Evolutionary conservation across 2,329 filamentous ascomycete genomes (phyloP).

Genomic region (Podosphaera leucotricha): DNA sequence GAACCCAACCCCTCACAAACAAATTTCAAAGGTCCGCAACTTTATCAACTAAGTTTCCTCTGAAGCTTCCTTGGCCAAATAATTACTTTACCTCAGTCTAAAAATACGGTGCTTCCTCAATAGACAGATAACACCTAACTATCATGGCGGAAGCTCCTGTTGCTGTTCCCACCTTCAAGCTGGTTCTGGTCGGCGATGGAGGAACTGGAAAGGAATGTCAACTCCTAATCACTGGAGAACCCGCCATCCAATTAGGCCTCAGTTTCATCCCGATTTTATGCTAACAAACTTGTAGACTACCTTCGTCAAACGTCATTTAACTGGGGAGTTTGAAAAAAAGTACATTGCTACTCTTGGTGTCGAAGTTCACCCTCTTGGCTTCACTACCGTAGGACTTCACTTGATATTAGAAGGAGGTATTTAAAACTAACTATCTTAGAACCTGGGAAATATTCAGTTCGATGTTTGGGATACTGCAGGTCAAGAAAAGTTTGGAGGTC

Average conservation of each 20-base stretch:
- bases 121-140: no score
- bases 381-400: slow-evolving; percentile 64
- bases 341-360: slow-evolving; percentile 99
- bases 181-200: slow-evolving; percentile 97
- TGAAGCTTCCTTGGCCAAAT: no score
- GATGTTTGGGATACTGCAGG: slow-evolving; percentile 98
- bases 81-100: no score
- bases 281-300: slow-evolving; percentile 46
- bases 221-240: neutral
- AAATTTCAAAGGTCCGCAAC: no score
- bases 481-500: slow-evolving; percentile 98
- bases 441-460: slow-evolving; percentile 92
- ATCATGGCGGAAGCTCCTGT: no score
- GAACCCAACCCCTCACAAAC: no score
- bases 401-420: slow-evolving; percentile 6
- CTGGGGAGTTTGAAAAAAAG: slow-evolving; percentile 99
- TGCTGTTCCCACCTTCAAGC: slow-evolving; percentile 86
- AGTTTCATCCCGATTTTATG: slow-evolving; percentile 2
- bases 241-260: slow-evolving; percentile 1
- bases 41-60: no score
- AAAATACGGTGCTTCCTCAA: no score
- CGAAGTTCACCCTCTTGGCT: slow-evolving; percentile 94
- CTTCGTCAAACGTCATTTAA: slow-evolving; percentile 99
- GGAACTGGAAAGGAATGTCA: slow-evolving; percentile 88
- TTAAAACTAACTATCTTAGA: slow-evolving; percentile 24